Evolutionary conservation across 202 grass and related monocot genomes (phyloP), one percentile per base, ranked within the genome.

Genomic region (Panicum hallii): DNA sequence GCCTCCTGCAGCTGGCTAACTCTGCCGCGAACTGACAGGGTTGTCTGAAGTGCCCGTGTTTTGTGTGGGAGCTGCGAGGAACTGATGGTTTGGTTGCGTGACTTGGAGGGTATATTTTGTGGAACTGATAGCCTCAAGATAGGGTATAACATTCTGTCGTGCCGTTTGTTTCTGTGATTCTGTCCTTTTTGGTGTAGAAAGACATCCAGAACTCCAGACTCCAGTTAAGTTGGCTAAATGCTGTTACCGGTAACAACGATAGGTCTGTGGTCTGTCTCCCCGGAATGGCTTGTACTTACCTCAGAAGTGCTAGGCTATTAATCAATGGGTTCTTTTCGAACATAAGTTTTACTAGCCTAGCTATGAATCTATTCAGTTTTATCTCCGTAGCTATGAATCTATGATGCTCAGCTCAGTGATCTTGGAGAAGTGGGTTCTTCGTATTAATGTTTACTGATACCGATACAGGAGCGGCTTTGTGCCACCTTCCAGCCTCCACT

Each of bases 1-100:
- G 87, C 34, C 61, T 98, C 22, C 70, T 98, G 71, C 89, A 87
- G 6, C 84, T 92, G 52, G 75, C 83, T 67, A 86, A 80, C 74
- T 75, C 65, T 42, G 67, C 81, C 26, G 82, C 75, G 3, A 48
- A 73, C 80, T 73, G 73, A 83, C 53, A n/a, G 8, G 16, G 79
- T 22, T 22, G 9, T 74, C 48, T 72, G 11, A n/a, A 60, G 2
- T 58, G n/a, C 60, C n/a, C 7, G 20, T 11, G 20, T 69, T 82
- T 40, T 82, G 60, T 19, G 72, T n/a, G 72, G 72, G 45, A 84
- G 32, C n/a, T 20, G 17, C 44, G 34, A 26, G 65, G 61, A 30
- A 47, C 38, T 48, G 47, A 75, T 56, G 58, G 78, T 86, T 79
- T 87, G 73, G 49, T 42, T 63, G 23, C 47, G 38, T 67, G 72